Conservation (phyloP, 2,329 filamentous ascomycete genomes). For the Chalara sp. region DNA sequence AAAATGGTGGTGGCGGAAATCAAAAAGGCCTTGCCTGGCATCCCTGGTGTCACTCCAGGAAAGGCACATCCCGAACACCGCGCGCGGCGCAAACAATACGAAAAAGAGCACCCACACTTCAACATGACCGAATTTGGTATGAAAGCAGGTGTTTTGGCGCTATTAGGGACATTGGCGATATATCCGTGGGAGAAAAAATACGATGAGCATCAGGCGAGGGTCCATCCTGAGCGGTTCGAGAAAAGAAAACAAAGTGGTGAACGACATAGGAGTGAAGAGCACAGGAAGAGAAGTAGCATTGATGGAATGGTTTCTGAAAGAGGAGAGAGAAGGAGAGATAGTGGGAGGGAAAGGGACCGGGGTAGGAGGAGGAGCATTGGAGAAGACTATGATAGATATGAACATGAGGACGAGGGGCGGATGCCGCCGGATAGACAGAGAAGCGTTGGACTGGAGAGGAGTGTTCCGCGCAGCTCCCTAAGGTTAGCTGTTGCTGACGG, state of each 20-base stretch:
- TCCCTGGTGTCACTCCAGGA: slow-evolving; percentile 29
- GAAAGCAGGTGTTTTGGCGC: slow-evolving; percentile 9
- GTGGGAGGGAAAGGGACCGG: neutral
- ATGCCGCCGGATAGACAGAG: neutral
- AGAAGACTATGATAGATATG: neutral
- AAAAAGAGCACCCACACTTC: slow-evolving; percentile 33
- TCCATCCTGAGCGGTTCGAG: neutral
- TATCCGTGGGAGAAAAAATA: slow-evolving; percentile 9
- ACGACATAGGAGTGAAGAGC: neutral
- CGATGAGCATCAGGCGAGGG: slow-evolving; percentile 5
- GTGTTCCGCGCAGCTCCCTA: neutral
- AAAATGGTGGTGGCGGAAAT: neutral
- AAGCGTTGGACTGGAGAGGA: neutral
- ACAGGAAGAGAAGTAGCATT: neutral
- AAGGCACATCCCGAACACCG: slow-evolving; percentile 33
- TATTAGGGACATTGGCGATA: slow-evolving; percentile 6
- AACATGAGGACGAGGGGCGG: neutral
- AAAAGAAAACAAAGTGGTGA: neutral
- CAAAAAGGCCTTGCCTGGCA: neutral
- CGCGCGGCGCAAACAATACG: slow-evolving; percentile 30
- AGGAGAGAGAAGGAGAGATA: slow-evolving; percentile 1
- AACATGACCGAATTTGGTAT: slow-evolving; percentile 8
- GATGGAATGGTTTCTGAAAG: neutral
- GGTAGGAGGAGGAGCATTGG: neutral
- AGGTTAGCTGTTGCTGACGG: neutral